A percentile compares a stretch with the other conserved stretches of the same genome.
phyloP scores from a whole-genome alignment of 768 basidiomycete species.

The Harrya chromipes region DNA sequence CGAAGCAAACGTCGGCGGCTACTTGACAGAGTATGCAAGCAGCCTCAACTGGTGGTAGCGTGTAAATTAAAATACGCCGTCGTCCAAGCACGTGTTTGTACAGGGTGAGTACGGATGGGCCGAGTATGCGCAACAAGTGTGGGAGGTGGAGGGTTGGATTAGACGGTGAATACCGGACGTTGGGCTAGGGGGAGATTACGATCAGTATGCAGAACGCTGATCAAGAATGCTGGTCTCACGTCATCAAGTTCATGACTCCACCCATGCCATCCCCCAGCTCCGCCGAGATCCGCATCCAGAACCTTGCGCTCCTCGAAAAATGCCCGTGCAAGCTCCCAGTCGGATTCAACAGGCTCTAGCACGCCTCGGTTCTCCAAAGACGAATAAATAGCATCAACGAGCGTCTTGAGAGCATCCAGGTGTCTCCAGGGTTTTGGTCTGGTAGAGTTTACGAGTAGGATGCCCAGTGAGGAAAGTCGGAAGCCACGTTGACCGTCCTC shows the following conservation, averaged over 20 bases:
- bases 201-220: background rate
- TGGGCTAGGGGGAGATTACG: slow-evolving; percentile 21
- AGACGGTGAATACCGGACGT: slow-evolving; percentile 21
- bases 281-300: slow-evolving; percentile 47
- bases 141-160: slow-evolving; percentile 71
- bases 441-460: slow-evolving; percentile 61
- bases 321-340: slow-evolving; percentile 58
- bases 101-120: slow-evolving; percentile 72
- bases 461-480: slow-evolving; percentile 73
- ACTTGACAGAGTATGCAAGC: slow-evolving; percentile 67
- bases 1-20: slow-evolving; percentile 64
- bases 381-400: slow-evolving; percentile 54
- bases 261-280: slow-evolving; percentile 59
- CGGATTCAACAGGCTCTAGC: slow-evolving; percentile 48
- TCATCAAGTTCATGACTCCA: slow-evolving; percentile 67
- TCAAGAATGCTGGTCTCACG: slow-evolving; percentile 30
- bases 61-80: slow-evolving; percentile 74
- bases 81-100: slow-evolving; percentile 79
- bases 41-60: slow-evolving; percentile 73
- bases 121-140: slow-evolving; percentile 71
- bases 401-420: slow-evolving; percentile 56
- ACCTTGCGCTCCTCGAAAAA: slow-evolving; percentile 69
- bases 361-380: slow-evolving; percentile 45
- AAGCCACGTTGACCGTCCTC: slow-evolving; percentile 78
- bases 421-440: slow-evolving; percentile 78